Conservation (phyloP, 2,329 filamentous ascomycete genomes). For the Plenodomus lindquistii region DNA sequence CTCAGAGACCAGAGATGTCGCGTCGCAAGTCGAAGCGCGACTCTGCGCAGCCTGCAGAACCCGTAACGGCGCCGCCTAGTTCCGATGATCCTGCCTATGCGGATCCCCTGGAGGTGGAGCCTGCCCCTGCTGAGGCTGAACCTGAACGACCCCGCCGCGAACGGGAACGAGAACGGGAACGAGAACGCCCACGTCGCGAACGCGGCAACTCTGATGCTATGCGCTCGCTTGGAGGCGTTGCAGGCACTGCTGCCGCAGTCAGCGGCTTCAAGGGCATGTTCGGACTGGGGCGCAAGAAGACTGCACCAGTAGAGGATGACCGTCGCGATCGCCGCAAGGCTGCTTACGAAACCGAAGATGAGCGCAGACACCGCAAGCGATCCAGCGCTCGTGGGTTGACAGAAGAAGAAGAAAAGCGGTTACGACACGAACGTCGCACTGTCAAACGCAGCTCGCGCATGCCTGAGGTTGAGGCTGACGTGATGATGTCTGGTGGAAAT, state of each 20-base stretch:
- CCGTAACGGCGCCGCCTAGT: slow-evolving; percentile 43
- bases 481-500: slow-evolving; percentile 29
- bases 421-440: slow-evolving; percentile 43
- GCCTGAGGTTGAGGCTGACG: slow-evolving; percentile 30
- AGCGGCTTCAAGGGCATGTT: slow-evolving; percentile 61
- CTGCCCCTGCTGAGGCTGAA: slow-evolving; percentile 53
- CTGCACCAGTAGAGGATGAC: slow-evolving; percentile 31
- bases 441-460: slow-evolving; percentile 31
- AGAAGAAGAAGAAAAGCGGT: slow-evolving; percentile 43
- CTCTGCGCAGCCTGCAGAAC: slow-evolving; percentile 39
- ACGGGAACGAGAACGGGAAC: slow-evolving; percentile 41
- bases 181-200: slow-evolving; percentile 45
- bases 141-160: slow-evolving; percentile 47
- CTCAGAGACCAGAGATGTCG: slow-evolving; percentile 40
- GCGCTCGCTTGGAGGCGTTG: slow-evolving; percentile 49
- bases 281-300: slow-evolving; percentile 46
- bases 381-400: slow-evolving; percentile 40
- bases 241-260: slow-evolving; percentile 47
- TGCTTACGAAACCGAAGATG: slow-evolving; percentile 43
- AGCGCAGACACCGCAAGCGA: slow-evolving; percentile 43
- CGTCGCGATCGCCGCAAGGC: slow-evolving; percentile 37
- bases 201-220: slow-evolving; percentile 66
- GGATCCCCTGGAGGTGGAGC: slow-evolving; percentile 43
- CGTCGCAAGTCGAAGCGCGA: slow-evolving; percentile 49
- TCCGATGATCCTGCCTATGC: slow-evolving; percentile 50